Conservation (phyloP, 2,329 filamentous ascomycete genomes). For the Plectosphaerella plurivora region DNA sequence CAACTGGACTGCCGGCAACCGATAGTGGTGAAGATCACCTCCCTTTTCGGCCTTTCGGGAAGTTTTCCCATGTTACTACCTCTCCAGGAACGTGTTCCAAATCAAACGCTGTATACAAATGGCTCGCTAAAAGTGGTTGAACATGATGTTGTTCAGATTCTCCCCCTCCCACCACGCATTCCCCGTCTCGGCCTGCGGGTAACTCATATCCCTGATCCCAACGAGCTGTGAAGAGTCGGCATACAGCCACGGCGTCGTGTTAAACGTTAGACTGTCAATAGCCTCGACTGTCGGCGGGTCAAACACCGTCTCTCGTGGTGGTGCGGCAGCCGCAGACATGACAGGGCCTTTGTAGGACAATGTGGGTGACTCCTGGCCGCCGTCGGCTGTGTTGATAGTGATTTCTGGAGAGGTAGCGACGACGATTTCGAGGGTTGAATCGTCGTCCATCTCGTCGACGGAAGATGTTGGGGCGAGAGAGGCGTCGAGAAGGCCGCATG, state of each 20-base stretch:
- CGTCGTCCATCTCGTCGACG: slow-evolving; percentile 27
- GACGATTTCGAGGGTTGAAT: slow-evolving; percentile 40
- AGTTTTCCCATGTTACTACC: no score
- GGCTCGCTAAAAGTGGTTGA: slow-evolving; percentile 28
- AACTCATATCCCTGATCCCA: slow-evolving; percentile 29
- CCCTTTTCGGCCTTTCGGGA: no score
- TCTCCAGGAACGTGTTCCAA: no score
- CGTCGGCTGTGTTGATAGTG: slow-evolving; percentile 45
- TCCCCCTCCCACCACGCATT: slow-evolving; percentile 36
- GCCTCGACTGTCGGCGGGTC: slow-evolving; percentile 26
- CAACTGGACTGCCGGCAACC: no score
- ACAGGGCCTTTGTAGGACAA: slow-evolving; percentile 25
- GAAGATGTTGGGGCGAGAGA: slow-evolving; percentile 29
- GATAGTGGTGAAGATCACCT: no score
- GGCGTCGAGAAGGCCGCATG: slow-evolving; percentile 33
- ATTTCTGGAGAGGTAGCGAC: slow-evolving; percentile 47
- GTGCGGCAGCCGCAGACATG: slow-evolving; percentile 12
- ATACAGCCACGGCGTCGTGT: slow-evolving; percentile 38
- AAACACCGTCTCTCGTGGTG: slow-evolving; percentile 10
- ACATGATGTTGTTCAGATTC: slow-evolving; percentile 31
- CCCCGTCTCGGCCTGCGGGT: slow-evolving; percentile 22
- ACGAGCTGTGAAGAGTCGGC: slow-evolving; percentile 34
- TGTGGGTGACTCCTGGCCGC: slow-evolving; percentile 43
- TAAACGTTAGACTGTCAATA: slow-evolving; percentile 31
- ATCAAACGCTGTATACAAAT: no score